phyloP scores from a whole-genome alignment of 257 asterid species.

The Solanum corneliomulleri region DNA sequence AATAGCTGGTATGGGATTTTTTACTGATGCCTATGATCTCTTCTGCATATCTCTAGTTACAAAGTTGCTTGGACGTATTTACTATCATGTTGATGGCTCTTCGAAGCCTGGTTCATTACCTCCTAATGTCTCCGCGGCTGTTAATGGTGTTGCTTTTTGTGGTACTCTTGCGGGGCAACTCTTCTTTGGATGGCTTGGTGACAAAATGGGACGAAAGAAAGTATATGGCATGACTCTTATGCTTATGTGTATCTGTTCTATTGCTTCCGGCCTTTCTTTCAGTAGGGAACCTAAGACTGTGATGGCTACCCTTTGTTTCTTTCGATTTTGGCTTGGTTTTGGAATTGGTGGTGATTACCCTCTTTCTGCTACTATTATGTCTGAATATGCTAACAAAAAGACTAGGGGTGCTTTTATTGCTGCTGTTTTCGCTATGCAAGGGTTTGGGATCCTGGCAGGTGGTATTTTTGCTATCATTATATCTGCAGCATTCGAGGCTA shows the following conservation, averaged over 20 bases:
- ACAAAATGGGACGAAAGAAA: slow-evolving; percentile 40
- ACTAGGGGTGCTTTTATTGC: slow-evolving; percentile 58
- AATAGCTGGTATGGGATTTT: slow-evolving; percentile 63
- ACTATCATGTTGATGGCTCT: slow-evolving; percentile 37
- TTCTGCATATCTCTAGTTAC: slow-evolving; percentile 61
- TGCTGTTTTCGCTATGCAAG: slow-evolving; percentile 63
- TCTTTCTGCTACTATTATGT: slow-evolving; percentile 65
- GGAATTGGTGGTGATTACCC: slow-evolving; percentile 66
- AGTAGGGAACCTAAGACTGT: slow-evolving; percentile 25
- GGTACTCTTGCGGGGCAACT: slow-evolving; percentile 55
- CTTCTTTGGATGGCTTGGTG: slow-evolving; percentile 63
- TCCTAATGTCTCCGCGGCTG: slow-evolving; percentile 45
- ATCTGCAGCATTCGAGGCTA: slow-evolving; percentile 20
- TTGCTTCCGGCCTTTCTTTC: slow-evolving; percentile 50
- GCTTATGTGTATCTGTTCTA: slow-evolving; percentile 36
- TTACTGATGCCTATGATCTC: slow-evolving; percentile 61
- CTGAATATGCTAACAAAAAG: slow-evolving; percentile 55
- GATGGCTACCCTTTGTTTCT: slow-evolving; percentile 50
- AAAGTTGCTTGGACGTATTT: slow-evolving; percentile 53
- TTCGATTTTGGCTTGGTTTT: slow-evolving; percentile 58
- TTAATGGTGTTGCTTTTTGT: slow-evolving; percentile 51
- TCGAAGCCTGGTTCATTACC: slow-evolving; percentile 47
- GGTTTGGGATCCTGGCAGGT: slow-evolving; percentile 45
- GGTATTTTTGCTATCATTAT: slow-evolving; percentile 37
- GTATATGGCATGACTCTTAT: slow-evolving; percentile 45